Percentiles rank a stretch among this genome's conserved stretches.
phyloP scores from a whole-genome alignment of 768 basidiomycete species.

The Russula vinacea region DNA sequence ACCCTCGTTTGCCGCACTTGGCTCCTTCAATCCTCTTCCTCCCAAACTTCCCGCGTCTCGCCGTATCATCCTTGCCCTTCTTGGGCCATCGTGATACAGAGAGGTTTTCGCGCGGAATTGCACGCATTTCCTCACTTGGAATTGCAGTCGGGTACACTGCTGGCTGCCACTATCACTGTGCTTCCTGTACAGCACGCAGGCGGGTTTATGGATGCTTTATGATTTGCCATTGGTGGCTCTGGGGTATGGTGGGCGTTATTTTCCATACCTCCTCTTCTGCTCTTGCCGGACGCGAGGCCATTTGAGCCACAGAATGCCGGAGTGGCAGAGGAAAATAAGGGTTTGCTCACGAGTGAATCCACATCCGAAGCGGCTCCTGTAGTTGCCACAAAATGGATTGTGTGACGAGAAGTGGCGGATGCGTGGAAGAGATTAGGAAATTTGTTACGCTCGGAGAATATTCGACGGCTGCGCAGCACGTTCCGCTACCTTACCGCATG shows the following conservation, averaged over 20 bases:
- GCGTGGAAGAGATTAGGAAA: constrained; percentile 75
- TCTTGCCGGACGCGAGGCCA: constrained; percentile 54
- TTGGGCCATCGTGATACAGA: constrained; percentile 43
- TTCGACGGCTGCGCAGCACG: constrained; percentile 72
- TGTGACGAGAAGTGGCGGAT: constrained; percentile 50
- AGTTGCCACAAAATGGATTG: constrained; percentile 41
- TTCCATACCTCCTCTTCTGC: constrained; percentile 71
- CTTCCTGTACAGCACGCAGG: constrained; percentile 72
- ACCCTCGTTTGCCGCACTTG: too few species aligned
- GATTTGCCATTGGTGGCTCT: constrained; percentile 79
- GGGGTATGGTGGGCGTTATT: constrained; percentile 88
- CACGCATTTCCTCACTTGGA: constrained; percentile 79
- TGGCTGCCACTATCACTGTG: constrained; percentile 70
- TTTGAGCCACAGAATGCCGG: constrained; percentile 25
- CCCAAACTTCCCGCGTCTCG: too few species aligned
- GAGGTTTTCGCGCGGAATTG: constrained; percentile 66
- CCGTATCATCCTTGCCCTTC: constrained; percentile 39
- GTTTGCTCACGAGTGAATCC: constrained; percentile 21
- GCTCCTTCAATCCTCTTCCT: too few species aligned
- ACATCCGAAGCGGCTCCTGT: background rate
- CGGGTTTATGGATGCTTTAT: constrained; percentile 75
- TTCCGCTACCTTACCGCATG: constrained; percentile 90
- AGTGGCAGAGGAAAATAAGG: constrained; percentile 20
- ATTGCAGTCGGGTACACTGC: constrained; percentile 85
- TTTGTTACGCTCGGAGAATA: constrained; percentile 73